phyloP scores from a whole-genome alignment of 768 basidiomycete species.

The Russula brevipes region DNA sequence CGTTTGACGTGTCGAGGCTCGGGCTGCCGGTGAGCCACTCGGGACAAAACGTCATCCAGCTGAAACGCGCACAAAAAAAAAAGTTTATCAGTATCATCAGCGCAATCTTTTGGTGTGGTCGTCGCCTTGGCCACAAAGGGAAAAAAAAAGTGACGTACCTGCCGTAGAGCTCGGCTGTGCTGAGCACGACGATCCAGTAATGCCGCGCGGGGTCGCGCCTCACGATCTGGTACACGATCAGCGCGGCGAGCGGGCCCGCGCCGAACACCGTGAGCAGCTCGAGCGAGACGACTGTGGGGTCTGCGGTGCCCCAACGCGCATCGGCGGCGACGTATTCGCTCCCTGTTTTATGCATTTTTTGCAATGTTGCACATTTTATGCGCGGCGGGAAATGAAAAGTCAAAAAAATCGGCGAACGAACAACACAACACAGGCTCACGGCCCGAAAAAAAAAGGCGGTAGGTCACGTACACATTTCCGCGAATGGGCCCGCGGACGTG shows the following conservation, averaged over 20 bases:
- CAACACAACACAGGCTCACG: too few species aligned
- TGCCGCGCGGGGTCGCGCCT: constrained; percentile 60
- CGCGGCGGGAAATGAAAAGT: too few species aligned
- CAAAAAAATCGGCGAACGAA: too few species aligned
- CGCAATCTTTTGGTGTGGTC: not conserved
- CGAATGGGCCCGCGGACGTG: constrained; percentile 61
- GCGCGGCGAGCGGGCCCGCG: constrained; percentile 69
- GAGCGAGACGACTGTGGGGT: constrained; percentile 75
- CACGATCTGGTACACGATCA: constrained; percentile 61
- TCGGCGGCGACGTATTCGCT: constrained; percentile 78
- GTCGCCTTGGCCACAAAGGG: not conserved
- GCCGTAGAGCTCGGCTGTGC: constrained; percentile 74
- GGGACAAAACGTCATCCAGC: constrained; percentile 85
- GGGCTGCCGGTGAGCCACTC: constrained; percentile 79
- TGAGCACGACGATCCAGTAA: constrained; percentile 76
- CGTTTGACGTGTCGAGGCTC: constrained; percentile 65
- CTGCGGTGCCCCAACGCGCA: constrained; percentile 73
- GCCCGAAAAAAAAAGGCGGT: not conserved
- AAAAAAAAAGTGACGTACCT: constrained; percentile 40
- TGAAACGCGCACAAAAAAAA: constrained; percentile 2
- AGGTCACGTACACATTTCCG: constrained; percentile 61
- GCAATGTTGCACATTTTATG: too few species aligned
- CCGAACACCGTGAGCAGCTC: constrained; percentile 80
- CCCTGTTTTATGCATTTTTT: constrained; percentile 42
- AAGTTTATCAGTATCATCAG: not conserved